Percentiles rank a stretch among this genome's conserved stretches.
Conservation (phyloP, 2,329 filamentous ascomycete species). For the Didymella lethalis region DNA sequence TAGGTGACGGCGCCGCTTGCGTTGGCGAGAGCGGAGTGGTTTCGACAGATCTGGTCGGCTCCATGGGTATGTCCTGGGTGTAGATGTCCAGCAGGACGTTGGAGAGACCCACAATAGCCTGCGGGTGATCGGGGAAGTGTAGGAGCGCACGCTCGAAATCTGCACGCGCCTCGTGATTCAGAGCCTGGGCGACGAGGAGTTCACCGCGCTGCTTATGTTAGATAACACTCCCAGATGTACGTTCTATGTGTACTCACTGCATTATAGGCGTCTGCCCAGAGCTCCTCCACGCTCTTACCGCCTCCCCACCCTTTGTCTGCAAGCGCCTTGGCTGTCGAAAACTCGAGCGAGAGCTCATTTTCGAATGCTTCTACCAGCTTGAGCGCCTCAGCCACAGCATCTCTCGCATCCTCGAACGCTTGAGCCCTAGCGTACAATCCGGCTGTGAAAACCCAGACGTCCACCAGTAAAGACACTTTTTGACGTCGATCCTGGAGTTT, state of each 20-base stretch:
- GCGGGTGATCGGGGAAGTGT: constrained; percentile 79
- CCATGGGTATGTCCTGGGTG: constrained; percentile 66
- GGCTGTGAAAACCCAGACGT: constrained; percentile 90
- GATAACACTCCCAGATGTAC: not conserved
- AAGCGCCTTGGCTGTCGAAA: constrained; percentile 68
- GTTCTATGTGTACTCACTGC: constrained; percentile 67
- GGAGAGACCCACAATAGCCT: constrained; percentile 81
- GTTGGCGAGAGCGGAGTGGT: constrained; percentile 23
- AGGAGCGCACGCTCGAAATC: constrained; percentile 85
- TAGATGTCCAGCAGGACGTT: constrained; percentile 89
- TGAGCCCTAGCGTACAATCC: constrained; percentile 85
- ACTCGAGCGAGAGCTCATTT: constrained; percentile 67
- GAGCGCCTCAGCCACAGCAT: constrained; percentile 81
- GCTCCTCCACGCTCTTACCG: constrained; percentile 80
- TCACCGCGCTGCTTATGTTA: constrained; percentile 66
- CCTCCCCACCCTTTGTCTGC: constrained; percentile 77
- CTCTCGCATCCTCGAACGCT: constrained; percentile 80
- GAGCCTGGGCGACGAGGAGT: constrained; percentile 68
- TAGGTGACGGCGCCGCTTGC: constrained; percentile 7
- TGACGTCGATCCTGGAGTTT: constrained; percentile 62
- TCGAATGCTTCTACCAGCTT: constrained; percentile 78
- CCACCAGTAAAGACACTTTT: constrained; percentile 68
- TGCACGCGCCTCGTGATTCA: constrained; percentile 73
- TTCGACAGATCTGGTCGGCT: constrained; percentile 58
- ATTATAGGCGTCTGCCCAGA: constrained; percentile 83